Base-by-base conservation (phyloP, 2,329 filamentous ascomycete genomes). In the Aureobasidium sp. region DNA sequence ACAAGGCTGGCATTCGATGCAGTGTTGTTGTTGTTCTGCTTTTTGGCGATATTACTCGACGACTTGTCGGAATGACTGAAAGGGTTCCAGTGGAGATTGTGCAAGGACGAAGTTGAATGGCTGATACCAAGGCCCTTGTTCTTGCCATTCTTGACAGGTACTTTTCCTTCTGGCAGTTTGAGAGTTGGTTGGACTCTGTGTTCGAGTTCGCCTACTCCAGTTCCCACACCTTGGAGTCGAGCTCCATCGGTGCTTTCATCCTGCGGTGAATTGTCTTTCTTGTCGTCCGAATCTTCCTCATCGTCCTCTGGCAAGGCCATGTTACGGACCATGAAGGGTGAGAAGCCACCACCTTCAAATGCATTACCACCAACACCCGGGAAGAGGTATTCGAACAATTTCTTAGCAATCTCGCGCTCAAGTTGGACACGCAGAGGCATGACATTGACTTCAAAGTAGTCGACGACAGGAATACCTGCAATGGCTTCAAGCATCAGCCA, bases 401-500 rank as follows among this genome's bases (percentile, higher is more conserved):
- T 91, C 76, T 95, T 93, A 48, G 92, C 93, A 53, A 96, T 87
- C 68, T 97, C 92, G 39, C 87, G 88, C 74, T 99, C 94, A 39
- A 99, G 80, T 72, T 99, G 94, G 27, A 99, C 86, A 74, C 91
- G 95, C 72, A 99, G 83, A 0, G 94, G 95, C 73, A 95, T 92
- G 25, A 99, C 78, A 61, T 92, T 91, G 61, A 99, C 90, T 73
- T 97, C 92, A 69, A 99, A 99, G 69, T 95, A 89, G 68, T 97
- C 93, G 80, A 99, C 90, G 36, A 99, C 92, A 0, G 93, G 91
- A 64, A 99, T 99, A 53, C 94, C 94, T 41, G 93, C 94, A 73
- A 99, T 97, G 8, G 94, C 92, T 76, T 99, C 94, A 5, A 99
- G 82, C 91, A 97, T 97, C 72, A 97, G 87, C 91, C 95, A 99